These are phyloP conservation scores for Coprinopsis marcescibilis DNA, from an alignment of 768 basidiomycete species.

Conservation along the genomic window DNA sequence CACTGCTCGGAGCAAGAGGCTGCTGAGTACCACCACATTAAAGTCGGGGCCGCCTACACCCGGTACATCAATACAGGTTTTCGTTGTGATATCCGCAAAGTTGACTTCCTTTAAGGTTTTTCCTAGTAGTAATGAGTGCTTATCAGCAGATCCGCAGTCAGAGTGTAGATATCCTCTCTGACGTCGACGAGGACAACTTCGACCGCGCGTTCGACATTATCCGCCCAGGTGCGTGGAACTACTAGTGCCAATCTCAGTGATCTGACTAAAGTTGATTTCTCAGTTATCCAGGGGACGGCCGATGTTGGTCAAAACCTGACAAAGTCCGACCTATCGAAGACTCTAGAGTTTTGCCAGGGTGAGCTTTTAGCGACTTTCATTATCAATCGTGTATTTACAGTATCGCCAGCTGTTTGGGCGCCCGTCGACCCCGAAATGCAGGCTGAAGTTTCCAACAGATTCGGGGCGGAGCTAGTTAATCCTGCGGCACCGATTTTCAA, in stretches of 20 bases:
- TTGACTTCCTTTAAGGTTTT: constrained; percentile 25
- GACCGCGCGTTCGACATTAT: constrained; percentile 42
- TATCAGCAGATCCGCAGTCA: constrained; percentile 44
- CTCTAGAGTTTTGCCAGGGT: constrained; percentile 17
- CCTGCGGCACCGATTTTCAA: constrained; percentile 19
- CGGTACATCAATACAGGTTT: constrained; percentile 16
- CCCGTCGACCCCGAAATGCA: constrained; percentile 24
- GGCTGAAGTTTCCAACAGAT: constrained; percentile 19
- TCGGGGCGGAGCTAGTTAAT: constrained; percentile 19
- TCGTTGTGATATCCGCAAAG: not conserved
- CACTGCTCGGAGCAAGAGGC: constrained; percentile 25
- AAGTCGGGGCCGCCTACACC: constrained; percentile 29
- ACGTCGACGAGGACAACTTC: constrained; percentile 42
- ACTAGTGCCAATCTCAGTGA: not conserved
- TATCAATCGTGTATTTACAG: not conserved
- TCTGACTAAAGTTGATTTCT: not conserved
- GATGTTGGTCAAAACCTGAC: constrained; percentile 16
- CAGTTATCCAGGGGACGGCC: constrained; percentile 24
- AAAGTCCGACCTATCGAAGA: constrained; percentile 15
- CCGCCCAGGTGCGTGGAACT: constrained; percentile 24
- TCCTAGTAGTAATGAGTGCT: constrained; percentile 41
- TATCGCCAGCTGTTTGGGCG: constrained; percentile 19
- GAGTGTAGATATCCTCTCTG: constrained; percentile 30
- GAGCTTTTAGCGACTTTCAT: not conserved
- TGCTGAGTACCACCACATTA: constrained; percentile 25